Evolutionary conservation across 2,329 filamentous ascomycete species (phyloP).

Genomic region (Fusarium lateritium): DNA sequence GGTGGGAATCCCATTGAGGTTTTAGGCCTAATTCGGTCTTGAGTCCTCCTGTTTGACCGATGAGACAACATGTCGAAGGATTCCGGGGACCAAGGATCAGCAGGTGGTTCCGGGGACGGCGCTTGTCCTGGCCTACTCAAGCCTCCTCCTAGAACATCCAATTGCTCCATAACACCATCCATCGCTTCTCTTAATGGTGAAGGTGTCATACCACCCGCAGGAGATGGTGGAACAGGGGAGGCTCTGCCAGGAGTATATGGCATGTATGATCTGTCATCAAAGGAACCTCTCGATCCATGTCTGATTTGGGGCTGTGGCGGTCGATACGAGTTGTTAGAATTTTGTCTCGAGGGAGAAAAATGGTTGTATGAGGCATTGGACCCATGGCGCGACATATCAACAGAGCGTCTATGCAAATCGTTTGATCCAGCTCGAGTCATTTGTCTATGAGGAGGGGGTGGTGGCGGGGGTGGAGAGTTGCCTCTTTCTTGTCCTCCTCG

Average conservation of each 20-base stretch:
- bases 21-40: slow-evolving; percentile 65
- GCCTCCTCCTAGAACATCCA: slow-evolving; percentile 79
- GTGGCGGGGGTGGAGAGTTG: slow-evolving; percentile 81
- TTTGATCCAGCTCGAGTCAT: slow-evolving; percentile 58
- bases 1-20: slow-evolving; percentile 81
- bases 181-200: slow-evolving; percentile 95
- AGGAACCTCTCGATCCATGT: slow-evolving; percentile 44
- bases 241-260: slow-evolving; percentile 67
- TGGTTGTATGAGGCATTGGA: slow-evolving; percentile 55
- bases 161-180: slow-evolving; percentile 97
- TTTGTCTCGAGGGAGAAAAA: slow-evolving; percentile 54
- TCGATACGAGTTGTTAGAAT: slow-evolving; percentile 58
- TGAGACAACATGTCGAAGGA: slow-evolving; percentile 75
- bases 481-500: slow-evolving; percentile 54
- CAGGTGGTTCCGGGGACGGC: slow-evolving; percentile 69
- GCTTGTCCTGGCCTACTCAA: slow-evolving; percentile 67
- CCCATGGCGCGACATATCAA: slow-evolving; percentile 53
- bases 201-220: slow-evolving; percentile 80
- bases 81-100: slow-evolving; percentile 91
- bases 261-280: slow-evolving; percentile 54
- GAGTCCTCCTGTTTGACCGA: slow-evolving; percentile 45
- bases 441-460: slow-evolving; percentile 87
- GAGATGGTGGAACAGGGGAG: slow-evolving; percentile 78
- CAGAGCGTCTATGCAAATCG: slow-evolving; percentile 54
- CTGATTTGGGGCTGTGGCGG: slow-evolving; percentile 39